These are phyloP conservation scores for Hygrophorus russula DNA, from an alignment of 768 basidiomycete species.

Conservation along the genomic window DNA sequence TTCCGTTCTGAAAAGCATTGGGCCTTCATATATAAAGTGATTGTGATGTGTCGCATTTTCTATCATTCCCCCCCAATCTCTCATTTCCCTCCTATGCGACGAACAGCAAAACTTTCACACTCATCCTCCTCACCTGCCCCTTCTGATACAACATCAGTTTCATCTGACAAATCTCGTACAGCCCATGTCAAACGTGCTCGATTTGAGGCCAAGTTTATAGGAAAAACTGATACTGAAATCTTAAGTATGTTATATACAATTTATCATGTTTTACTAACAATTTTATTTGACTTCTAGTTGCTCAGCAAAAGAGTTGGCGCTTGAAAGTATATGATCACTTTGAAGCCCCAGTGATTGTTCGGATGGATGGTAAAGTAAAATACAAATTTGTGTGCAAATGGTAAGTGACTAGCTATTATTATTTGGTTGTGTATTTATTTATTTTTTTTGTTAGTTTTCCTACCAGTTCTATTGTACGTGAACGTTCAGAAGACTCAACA, in stretches of 20 bases:
- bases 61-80: neutral
- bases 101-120: neutral
- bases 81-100: neutral
- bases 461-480: neutral
- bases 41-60: too few species aligned
- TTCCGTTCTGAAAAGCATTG: too few species aligned
- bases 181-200: neutral
- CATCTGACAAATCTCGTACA: too few species aligned
- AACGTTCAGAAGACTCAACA: conserved; percentile 4
- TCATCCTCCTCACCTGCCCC: neutral
- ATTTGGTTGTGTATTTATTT: conserved; percentile 16
- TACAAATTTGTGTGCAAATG: conserved; percentile 14
- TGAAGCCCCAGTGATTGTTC: conserved; percentile 8
- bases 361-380: conserved; percentile 16
- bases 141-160: neutral
- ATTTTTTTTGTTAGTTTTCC: conserved; percentile 21
- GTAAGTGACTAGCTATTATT: conserved; percentile 1
- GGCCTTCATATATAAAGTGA: too few species aligned
- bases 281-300: conserved; percentile 10
- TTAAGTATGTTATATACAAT: conserved; percentile 3
- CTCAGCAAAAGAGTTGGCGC: conserved; percentile 4
- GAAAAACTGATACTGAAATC: conserved; percentile 2
- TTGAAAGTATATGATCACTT: conserved; percentile 5
- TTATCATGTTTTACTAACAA: neutral
- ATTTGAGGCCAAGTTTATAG: neutral